Percentiles rank a stretch among this genome's conserved stretches.
Conservation (phyloP, 192 early-diverging fungal genomes). For the Coemansia sp. region DNA sequence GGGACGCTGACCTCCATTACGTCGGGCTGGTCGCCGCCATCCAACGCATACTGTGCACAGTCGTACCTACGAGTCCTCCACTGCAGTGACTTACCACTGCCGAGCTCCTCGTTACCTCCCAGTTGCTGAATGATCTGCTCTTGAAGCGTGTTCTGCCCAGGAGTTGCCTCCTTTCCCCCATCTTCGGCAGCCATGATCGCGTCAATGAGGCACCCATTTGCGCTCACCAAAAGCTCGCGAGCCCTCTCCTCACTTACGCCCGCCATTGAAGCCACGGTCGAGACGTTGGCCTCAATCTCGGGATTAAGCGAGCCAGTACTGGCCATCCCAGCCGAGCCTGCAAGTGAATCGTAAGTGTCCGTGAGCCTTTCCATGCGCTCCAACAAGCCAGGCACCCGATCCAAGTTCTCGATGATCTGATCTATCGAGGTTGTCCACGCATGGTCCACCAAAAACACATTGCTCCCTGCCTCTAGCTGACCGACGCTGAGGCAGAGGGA, state of each 20-base stretch:
- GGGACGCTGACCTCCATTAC: constrained; percentile 39
- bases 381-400: constrained; percentile 56
- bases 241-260: constrained; percentile 57
- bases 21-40: constrained; percentile 23
- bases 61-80: constrained; percentile 44
- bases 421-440: constrained; percentile 70
- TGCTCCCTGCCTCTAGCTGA: constrained; percentile 38
- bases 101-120: constrained; percentile 6
- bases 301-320: constrained; percentile 26
- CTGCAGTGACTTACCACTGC: constrained; percentile 3
- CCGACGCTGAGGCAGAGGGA: constrained; percentile 24
- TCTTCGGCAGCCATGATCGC: constrained; percentile 58
- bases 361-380: constrained; percentile 65
- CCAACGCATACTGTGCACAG: constrained; percentile 35
- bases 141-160: constrained; percentile 16
- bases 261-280: constrained; percentile 60
- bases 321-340: constrained; percentile 29
- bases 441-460: constrained; percentile 70
- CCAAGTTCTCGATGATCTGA: constrained; percentile 55
- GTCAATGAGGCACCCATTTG: constrained; percentile 59
- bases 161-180: background rate
- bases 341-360: constrained; percentile 53
- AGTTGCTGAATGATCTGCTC: constrained; percentile 41
- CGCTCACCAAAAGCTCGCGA: constrained; percentile 55
- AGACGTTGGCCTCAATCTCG: constrained; percentile 44